These are phyloP conservation scores for Pythium plurisporium DNA, from an alignment of 352 stramenopile species.

Conservation along the genomic window DNA sequence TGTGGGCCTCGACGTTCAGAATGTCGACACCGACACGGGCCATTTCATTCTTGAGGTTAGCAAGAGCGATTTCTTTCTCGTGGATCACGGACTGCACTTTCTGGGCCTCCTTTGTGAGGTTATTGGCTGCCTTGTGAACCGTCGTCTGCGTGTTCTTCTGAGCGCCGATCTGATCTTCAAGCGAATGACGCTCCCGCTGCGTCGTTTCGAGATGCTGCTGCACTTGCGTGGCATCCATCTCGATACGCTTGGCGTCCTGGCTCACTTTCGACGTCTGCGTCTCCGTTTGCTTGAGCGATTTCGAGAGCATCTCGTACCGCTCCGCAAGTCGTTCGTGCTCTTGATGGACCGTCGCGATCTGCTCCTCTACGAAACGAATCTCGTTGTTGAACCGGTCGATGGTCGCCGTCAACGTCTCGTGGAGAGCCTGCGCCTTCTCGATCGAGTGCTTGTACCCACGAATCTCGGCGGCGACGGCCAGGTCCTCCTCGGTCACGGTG, in stretches of 20 bases:
- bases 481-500: conserved; percentile 73
- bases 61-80: conserved; percentile 87
- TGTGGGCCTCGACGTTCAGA: conserved; percentile 90
- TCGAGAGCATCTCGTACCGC: conserved; percentile 82
- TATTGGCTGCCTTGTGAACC: conserved; percentile 88
- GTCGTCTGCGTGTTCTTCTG: conserved; percentile 88
- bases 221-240: conserved; percentile 62
- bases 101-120: conserved; percentile 82
- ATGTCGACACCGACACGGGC: conserved; percentile 88
- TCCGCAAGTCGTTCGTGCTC: conserved; percentile 79
- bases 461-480: conserved; percentile 82
- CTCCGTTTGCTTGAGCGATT: conserved; percentile 87
- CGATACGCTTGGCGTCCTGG: conserved; percentile 61
- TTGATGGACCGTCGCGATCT: conserved; percentile 43
- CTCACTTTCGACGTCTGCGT: conserved; percentile 66
- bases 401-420: conserved; percentile 82
- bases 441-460: conserved; percentile 86
- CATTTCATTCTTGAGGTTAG: conserved; percentile 91
- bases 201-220: conserved; percentile 77
- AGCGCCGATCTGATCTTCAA: conserved; percentile 81
- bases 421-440: conserved; percentile 67
- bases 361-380: conserved; percentile 70
- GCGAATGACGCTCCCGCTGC: conserved; percentile 81
- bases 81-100: conserved; percentile 70
- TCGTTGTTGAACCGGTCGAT: conserved; percentile 84